These are phyloP conservation scores for Mariannaea sp. DNA, from an alignment of 2,329 filamentous ascomycete genomes.

Conservation along the genomic window DNA sequence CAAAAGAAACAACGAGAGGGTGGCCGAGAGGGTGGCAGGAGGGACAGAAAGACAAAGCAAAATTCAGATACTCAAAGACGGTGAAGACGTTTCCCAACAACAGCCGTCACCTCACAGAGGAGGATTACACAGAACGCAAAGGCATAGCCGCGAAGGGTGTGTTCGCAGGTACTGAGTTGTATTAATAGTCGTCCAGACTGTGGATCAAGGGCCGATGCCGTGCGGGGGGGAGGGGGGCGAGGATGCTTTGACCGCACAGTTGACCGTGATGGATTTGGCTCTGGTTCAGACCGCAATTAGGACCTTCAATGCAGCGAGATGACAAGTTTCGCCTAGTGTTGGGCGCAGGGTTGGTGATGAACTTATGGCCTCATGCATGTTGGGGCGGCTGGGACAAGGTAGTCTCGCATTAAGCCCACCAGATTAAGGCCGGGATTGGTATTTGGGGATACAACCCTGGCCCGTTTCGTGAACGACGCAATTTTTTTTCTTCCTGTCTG, in stretches of 20 bases:
- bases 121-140: constrained; percentile 5
- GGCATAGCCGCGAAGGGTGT: constrained; percentile 21
- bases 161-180: constrained; percentile 23
- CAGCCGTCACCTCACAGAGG: constrained; percentile 10
- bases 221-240: constrained; percentile 24
- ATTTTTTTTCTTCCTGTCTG: constrained; percentile 17
- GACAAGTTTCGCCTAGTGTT: constrained; percentile 21
- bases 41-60: too few species aligned
- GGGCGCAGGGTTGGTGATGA: constrained; percentile 17
- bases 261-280: constrained; percentile 31
- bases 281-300: constrained; percentile 29
- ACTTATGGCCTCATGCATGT: constrained; percentile 24
- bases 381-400: constrained; percentile 13
- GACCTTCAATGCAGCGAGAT: constrained; percentile 30
- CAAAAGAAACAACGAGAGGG: too few species aligned
- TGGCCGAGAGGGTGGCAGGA: too few species aligned
- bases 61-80: constrained; percentile 5
- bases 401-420: background rate
- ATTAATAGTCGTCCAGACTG: constrained; percentile 28
- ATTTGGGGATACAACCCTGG: constrained; percentile 25
- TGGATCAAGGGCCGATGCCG: constrained; percentile 27
- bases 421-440: constrained; percentile 14
- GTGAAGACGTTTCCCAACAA: constrained; percentile 12
- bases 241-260: constrained; percentile 36
- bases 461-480: background rate